Conservation (phyloP, 2,329 filamentous ascomycete genomes). For the Exophiala xenobiotica region DNA sequence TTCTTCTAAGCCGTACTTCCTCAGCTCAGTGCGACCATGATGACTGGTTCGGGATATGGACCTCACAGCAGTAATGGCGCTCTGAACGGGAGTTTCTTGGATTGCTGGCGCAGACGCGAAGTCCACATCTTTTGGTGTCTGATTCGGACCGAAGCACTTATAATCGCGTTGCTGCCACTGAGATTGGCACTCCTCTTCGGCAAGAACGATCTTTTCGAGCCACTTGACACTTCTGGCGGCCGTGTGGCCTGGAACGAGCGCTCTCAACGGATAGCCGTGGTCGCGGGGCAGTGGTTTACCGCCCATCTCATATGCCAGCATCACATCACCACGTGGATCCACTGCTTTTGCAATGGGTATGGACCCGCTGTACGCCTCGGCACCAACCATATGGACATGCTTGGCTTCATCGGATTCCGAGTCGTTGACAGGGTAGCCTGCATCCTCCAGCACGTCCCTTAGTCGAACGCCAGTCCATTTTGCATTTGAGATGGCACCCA, state of each 20-base stretch:
- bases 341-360: conserved; percentile 61
- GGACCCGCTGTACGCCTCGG: conserved; percentile 59
- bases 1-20: conserved; percentile 27
- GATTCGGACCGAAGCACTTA: conserved; percentile 67
- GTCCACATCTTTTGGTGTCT: conserved; percentile 53
- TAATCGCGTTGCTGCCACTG: conserved; percentile 69
- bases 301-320: conserved; percentile 67
- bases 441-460: conserved; percentile 57
- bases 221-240: conserved; percentile 67
- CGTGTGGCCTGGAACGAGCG: conserved; percentile 64
- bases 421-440: conserved; percentile 48
- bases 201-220: conserved; percentile 63
- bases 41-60: conserved; percentile 3
- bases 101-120: conserved; percentile 65
- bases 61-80: conserved; percentile 56
- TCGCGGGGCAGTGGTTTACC: conserved; percentile 61
- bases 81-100: conserved; percentile 68
- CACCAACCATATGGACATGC: conserved; percentile 59
- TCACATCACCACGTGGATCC: conserved; percentile 62
- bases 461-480: conserved; percentile 59
- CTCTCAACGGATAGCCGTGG: conserved; percentile 65
- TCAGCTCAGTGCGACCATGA: conserved; percentile 7
- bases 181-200: conserved; percentile 64
- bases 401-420: conserved; percentile 38
- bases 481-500: conserved; percentile 61